Evolutionary conservation across 306 rosid species (phyloP).

Genomic region (Dalbergia oliveri): DNA sequence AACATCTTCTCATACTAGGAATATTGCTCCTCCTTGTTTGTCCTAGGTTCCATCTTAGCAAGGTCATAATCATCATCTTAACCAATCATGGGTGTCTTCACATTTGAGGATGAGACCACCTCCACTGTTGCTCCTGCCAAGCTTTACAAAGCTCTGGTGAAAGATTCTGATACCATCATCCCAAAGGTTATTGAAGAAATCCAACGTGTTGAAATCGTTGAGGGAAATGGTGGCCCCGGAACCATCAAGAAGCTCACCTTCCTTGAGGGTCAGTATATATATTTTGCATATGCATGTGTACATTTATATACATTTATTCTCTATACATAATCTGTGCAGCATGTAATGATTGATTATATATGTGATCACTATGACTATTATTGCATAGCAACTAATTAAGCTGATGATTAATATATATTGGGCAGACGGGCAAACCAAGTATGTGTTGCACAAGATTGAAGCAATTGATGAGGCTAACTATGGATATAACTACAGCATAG

Average conservation of each 20-base stretch:
- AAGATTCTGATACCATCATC: slow-evolving; percentile 45
- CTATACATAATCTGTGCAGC: too few species aligned
- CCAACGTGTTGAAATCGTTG: slow-evolving; percentile 44
- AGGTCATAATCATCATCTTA: not conserved
- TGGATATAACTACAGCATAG: slow-evolving; percentile 50
- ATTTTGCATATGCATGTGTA: not conserved
- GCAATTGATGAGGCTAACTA: slow-evolving; percentile 46
- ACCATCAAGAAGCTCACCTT: slow-evolving; percentile 54
- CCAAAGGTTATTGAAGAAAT: slow-evolving; percentile 46
- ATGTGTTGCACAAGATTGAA: slow-evolving; percentile 50
- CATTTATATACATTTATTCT: not conserved
- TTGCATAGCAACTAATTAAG: too few species aligned
- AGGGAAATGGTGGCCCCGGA: slow-evolving; percentile 58
- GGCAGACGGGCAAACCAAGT: slow-evolving; percentile 41
- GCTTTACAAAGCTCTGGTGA: slow-evolving; percentile 55
- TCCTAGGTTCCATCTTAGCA: not conserved
- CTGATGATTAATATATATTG: not conserved
- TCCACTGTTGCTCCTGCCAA: slow-evolving; percentile 51
- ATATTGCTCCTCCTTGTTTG: not conserved
- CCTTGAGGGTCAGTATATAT: slow-evolving; percentile 29
- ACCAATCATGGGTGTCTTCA: slow-evolving; percentile 62
- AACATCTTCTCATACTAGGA: not conserved
- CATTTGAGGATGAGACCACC: slow-evolving; percentile 46
- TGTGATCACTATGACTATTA: too few species aligned
- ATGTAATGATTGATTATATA: too few species aligned